Conservation (phyloP, 768 basidiomycete species). For the Thelephora ganbajun region DNA sequence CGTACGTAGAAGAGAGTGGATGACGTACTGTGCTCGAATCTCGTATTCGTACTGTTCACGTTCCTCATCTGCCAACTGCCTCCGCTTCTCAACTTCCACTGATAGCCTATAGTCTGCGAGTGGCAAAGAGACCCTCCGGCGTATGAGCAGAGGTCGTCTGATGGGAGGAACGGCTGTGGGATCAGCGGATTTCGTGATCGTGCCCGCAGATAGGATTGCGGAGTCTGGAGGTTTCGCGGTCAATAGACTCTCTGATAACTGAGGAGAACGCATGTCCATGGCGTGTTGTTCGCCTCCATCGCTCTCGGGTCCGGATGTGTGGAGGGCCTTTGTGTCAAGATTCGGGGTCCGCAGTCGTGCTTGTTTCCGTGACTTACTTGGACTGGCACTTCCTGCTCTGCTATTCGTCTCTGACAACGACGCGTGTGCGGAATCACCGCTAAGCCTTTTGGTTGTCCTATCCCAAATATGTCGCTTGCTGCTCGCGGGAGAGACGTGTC, state of each 20-base stretch:
- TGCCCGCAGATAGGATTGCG: no score
- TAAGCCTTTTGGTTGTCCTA: constrained; percentile 22
- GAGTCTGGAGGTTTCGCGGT: no score
- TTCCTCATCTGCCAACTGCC: constrained; percentile 31
- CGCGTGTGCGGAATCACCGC: constrained; percentile 33
- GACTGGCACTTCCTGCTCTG: background rate
- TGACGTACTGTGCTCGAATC: constrained; percentile 35
- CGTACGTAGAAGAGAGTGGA: background rate
- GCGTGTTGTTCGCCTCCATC: background rate
- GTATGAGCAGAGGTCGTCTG: no score
- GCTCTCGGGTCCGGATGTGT: background rate
- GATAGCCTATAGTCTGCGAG: constrained; percentile 10
- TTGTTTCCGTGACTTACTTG: background rate
- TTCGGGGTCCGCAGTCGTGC: background rate
- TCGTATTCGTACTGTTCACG: constrained; percentile 43
- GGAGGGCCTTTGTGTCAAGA: background rate
- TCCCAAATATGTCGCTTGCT: constrained; percentile 27
- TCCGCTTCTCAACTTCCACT: constrained; percentile 20
- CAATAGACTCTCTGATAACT: no score
- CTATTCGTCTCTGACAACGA: constrained; percentile 29
- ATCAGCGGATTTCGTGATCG: no score
- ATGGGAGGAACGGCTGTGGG: no score
- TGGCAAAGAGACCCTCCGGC: constrained; percentile 22
- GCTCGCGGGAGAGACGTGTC: constrained; percentile 27
- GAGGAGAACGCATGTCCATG: no score